Percentiles rank a stretch among this genome's conserved stretches.
Conservation (phyloP, 805 yeast species). For the Suhomyces vadensis region DNA sequence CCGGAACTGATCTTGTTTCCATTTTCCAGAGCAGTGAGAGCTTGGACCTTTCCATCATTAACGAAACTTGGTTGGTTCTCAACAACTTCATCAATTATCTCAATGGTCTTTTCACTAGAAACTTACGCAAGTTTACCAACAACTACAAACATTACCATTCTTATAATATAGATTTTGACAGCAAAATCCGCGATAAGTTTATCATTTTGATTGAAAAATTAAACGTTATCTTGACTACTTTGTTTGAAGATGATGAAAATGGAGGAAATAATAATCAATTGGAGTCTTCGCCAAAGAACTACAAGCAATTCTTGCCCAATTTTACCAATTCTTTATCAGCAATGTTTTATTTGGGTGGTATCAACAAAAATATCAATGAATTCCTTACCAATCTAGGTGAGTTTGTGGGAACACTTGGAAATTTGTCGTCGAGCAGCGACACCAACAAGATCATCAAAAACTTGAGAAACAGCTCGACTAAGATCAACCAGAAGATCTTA, state of each 20-base stretch:
- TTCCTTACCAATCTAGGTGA: constrained; percentile 35
- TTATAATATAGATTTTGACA: constrained; percentile 31
- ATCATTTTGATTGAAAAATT: constrained; percentile 27
- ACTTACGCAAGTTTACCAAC: constrained; percentile 35
- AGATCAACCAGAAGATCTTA: constrained; percentile 38
- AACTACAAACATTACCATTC: constrained; percentile 38
- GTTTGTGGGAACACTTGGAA: constrained; percentile 34
- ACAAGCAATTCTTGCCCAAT: constrained; percentile 37
- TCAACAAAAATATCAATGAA: constrained; percentile 27
- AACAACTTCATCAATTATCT: constrained; percentile 36
- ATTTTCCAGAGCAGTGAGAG: constrained; percentile 40
- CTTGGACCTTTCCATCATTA: constrained; percentile 41
- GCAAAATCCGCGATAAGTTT: constrained; percentile 28
- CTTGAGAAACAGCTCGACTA: constrained; percentile 31
- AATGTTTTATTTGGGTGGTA: constrained; percentile 33
- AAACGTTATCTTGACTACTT: constrained; percentile 24
- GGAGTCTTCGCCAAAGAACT: constrained; percentile 38
- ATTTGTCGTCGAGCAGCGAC: constrained; percentile 30
- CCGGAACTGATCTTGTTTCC: constrained; percentile 1
- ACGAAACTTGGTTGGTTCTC: constrained; percentile 46
- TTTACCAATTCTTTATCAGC: constrained; percentile 44
- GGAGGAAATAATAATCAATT: constrained; percentile 31
- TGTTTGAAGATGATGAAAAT: constrained; percentile 30
- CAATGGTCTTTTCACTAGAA: constrained; percentile 30
- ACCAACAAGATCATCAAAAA: constrained; percentile 39